Evolutionary conservation across 139 green algal genomes (phyloP).

Genomic region (Coelastrella sp.): DNA sequence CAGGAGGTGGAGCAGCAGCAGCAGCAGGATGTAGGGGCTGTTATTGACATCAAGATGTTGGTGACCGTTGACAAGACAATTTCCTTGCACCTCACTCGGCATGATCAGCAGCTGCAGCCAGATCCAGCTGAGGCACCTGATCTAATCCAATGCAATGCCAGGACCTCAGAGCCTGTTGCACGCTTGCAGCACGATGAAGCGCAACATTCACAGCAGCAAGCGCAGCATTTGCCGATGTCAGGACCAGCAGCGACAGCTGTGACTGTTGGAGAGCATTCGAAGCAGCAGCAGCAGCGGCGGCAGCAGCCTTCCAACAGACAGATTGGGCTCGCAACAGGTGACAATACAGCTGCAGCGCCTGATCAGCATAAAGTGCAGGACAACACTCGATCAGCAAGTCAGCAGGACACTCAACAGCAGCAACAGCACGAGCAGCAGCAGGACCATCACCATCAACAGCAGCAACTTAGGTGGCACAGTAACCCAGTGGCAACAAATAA

Average conservation of each 20-base stretch:
- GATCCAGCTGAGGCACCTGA: not conserved
- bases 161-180: no score
- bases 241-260: not conserved
- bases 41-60: not conserved
- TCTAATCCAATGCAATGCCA: no score
- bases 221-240: no score
- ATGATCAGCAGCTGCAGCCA: not conserved
- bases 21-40: no score
- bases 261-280: not conserved
- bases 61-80: not conserved
- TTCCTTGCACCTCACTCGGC: not conserved
- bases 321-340: no score
- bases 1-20: not conserved
- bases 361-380: no score
- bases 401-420: not conserved
- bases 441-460: not conserved
- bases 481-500: not conserved
- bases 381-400: not conserved
- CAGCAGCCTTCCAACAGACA: not conserved
- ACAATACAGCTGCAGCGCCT: not conserved
- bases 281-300: not conserved
- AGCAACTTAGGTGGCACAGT: no score
- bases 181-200: no score
- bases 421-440: constrained; percentile 6
- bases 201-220: no score